Base-by-base conservation (phyloP, 208 protist species). In the Crithidia bombi region DNA sequence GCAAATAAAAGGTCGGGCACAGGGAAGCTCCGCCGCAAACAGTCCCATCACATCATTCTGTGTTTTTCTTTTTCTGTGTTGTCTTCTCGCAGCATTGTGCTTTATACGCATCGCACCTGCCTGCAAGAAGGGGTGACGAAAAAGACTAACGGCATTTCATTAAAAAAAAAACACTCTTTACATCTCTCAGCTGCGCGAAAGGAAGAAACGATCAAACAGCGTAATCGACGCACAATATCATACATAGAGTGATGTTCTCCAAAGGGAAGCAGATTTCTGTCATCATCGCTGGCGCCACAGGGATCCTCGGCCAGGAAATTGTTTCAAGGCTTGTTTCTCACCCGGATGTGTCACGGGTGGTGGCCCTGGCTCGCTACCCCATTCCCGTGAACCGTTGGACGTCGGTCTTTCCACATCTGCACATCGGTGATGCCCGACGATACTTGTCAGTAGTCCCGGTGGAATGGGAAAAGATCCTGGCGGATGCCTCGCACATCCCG, bases 261-360 rank as follows among this genome's bases (percentile, higher is more conserved):
- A 87, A 89, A 46, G 79, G 73, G 6, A 78, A 76, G 36, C 83
- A 83, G 46, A 75, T 83, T 1, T 89, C 84, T 28, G 79, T 90
- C 14, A 81, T 89, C 25, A 58, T 90, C 26, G 87, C 82, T n/a
- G 82, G 85, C 17, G 84, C 82, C 17, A 93, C 79, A 6, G 80
- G 82, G 23, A 88, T 63, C 54, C 79, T 72, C 10, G 84, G 87
- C 1, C 70, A 85, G 30, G 76, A 93, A 17, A 65, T 90, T 7
- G 87, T 93, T 23, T 82, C 81, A 12, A 75, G 74, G 1, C 78
- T 93, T 14, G 82, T 89, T 9, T 87, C 87, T 14, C 82, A 90
- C 64, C 84, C 79, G 0, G 75, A 83, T 51, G 77, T 89, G 14
- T 75, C 62, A 35, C 82, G 87, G 7, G 87, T 89, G 12, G 82